Evolutionary conservation across 257 asterid genomes (phyloP), one percentile per base, ranked within the genome.

Genomic region (Forsythia viridissima): DNA sequence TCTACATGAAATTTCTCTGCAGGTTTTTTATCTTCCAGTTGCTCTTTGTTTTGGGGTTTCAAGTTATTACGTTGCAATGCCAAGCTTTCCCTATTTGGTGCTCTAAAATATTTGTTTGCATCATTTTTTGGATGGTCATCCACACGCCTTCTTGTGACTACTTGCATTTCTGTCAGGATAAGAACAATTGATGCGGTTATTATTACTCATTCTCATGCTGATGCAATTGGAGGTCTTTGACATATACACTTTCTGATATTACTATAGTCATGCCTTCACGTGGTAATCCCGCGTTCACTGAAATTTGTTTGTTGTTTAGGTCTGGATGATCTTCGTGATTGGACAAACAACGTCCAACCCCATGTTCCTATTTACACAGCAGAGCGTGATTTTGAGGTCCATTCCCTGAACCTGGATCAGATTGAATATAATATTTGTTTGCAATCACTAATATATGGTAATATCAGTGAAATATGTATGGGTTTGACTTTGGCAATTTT

Each of bases 171-270:
- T 90, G 86, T 83, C 99, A 96, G 99, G 97, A 88, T 96, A 90
- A 90, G 98, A 91, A 86, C 88, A 79, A 79, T 96, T 85, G 97
- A 96, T 86, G 99, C 97, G 80, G 99, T 96, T 88, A 81, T 96
- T 82, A 90, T 96, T 82, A 96, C 99, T 83, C 98, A 96, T 91
- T 96, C 98, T 86, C 99, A 96, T 92, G 99, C 99, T 89, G 98
- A 96, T 92, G 98, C 99, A 82, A 96, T 92, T 81, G 99, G 98
- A 96, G 99, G 99, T 95, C 92, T 90, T 90, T 89, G 82, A 78
- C 83, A 80, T 82, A 82, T 76, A 84, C 77, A 79, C 88, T 75
- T 79, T 77, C 39, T 71, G 71, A 77, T 77, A 80, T 59, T 80
- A 71, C 41, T 79, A 73, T 80, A 79, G 30, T 6, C 40, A 63